A percentile compares a stretch with the other conserved stretches of the same genome.
phyloP scores from a whole-genome alignment of 1,284 basidiomycete species.

The Lentinula novae-zelandiae region DNA sequence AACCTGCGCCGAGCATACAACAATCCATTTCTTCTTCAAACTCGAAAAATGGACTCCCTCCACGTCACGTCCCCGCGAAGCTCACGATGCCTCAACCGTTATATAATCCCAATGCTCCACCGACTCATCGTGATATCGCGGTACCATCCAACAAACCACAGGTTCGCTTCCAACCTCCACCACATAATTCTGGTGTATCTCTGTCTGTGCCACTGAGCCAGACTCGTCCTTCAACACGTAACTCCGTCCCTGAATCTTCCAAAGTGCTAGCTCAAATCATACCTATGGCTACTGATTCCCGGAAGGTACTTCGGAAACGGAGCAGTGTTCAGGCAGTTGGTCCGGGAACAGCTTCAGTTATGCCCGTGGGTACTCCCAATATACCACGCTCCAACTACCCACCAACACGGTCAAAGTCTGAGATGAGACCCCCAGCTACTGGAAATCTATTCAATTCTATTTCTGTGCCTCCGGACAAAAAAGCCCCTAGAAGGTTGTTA shows the following conservation, averaged over 20 bases:
- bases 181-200: background rate
- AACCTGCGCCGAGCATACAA: conserved; percentile 8
- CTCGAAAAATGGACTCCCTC: conserved; percentile 22
- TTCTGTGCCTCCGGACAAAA: conserved; percentile 8
- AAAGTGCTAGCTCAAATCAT: conserved; percentile 4
- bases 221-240: background rate
- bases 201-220: background rate
- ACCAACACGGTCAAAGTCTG: conserved; percentile 6
- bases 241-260: background rate
- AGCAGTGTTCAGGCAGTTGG: background rate
- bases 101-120: conserved; percentile 21
- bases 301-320: conserved; percentile 12
- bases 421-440: conserved; percentile 3
- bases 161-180: background rate
- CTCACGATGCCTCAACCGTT: conserved; percentile 68
- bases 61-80: conserved; percentile 51
- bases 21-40: conserved; percentile 14
- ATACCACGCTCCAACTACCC: background rate
- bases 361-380: background rate
- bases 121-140: background rate
- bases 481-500: conserved; percentile 14
- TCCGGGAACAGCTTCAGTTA: background rate
- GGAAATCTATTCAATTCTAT: background rate
- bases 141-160: background rate
- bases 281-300: conserved; percentile 4